Evolutionary conservation across 306 rosid genomes (phyloP).

Genomic region (Gastrolobium villosum): DNA sequence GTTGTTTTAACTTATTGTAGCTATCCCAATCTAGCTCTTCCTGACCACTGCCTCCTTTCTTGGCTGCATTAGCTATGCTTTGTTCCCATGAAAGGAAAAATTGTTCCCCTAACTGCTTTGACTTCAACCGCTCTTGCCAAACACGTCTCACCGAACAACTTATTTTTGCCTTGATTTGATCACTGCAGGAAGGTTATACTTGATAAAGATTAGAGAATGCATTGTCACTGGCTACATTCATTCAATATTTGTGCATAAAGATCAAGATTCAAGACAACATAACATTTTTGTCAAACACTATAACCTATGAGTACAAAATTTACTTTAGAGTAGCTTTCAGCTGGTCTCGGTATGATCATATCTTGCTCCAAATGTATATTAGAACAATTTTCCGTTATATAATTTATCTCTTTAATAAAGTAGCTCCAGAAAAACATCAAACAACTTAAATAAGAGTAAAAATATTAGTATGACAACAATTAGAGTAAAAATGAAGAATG

Average conservation of each 20-base stretch:
- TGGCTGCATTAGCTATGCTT: slow-evolving; percentile 77
- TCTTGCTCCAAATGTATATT: not conserved
- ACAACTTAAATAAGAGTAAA: slow-evolving; percentile 5
- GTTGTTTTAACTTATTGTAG: slow-evolving; percentile 50
- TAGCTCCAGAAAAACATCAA: slow-evolving; percentile 22
- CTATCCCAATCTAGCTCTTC: slow-evolving; percentile 69
- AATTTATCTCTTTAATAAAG: not conserved
- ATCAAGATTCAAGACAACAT: slow-evolving; percentile 16
- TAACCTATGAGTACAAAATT: not conserved
- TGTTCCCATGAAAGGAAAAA: slow-evolving; percentile 65
- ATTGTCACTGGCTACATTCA: slow-evolving; percentile 20
- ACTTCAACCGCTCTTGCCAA: slow-evolving; percentile 74
- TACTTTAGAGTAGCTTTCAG: slow-evolving; percentile 32
- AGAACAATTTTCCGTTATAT: not conserved
- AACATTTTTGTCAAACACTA: not conserved
- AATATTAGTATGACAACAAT: slow-evolving; percentile 2
- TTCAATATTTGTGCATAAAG: slow-evolving; percentile 34
- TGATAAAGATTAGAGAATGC: slow-evolving; percentile 16
- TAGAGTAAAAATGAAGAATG: slow-evolving; percentile 29
- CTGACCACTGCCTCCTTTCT: slow-evolving; percentile 70
- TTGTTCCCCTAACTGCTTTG: slow-evolving; percentile 56
- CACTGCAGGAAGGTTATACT: slow-evolving; percentile 59
- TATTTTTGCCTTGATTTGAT: slow-evolving; percentile 74
- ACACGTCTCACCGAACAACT: slow-evolving; percentile 64
- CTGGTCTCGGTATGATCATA: slow-evolving; percentile 16